phyloP scores from a whole-genome alignment of 257 asterid genomes.

The Scutellaria barbata region DNA sequence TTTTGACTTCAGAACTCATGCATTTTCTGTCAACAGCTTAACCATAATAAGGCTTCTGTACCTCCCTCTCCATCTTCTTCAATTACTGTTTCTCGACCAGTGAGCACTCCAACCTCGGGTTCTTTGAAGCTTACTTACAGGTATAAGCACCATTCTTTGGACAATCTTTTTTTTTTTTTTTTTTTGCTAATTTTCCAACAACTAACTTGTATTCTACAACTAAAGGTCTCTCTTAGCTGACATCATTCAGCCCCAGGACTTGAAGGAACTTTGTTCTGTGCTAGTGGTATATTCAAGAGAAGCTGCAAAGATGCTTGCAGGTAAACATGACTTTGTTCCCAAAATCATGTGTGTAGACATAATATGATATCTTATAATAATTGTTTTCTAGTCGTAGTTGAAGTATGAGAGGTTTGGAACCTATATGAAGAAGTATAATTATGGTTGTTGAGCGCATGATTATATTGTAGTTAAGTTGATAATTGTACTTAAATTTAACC shows the following conservation, averaged over 20 bases:
- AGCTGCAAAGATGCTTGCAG: constrained; percentile 83
- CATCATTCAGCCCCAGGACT: constrained; percentile 81
- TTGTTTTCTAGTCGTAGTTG: too few species aligned
- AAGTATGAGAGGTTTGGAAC: too few species aligned
- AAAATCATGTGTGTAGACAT: too few species aligned
- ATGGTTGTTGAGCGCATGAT: too few species aligned
- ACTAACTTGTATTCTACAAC: constrained; percentile 43
- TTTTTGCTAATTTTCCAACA: constrained; percentile 26
- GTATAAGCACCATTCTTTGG: constrained; percentile 43
- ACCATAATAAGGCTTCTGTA: constrained; percentile 53
- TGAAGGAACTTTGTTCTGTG: constrained; percentile 90
- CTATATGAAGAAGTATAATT: too few species aligned
- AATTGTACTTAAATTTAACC: too few species aligned
- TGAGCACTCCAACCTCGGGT: constrained; percentile 56
- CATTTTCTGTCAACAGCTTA: constrained; percentile 48
- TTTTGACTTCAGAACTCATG: constrained; percentile 18
- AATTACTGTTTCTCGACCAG: constrained; percentile 50
- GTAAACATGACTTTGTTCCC: constrained; percentile 43
- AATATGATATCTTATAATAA: too few species aligned
- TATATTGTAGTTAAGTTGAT: too few species aligned
- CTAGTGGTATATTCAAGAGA: constrained; percentile 74
- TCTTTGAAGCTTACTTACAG: constrained; percentile 78
- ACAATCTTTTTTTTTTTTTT: not conserved
- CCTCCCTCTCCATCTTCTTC: constrained; percentile 63
- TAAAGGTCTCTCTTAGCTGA: constrained; percentile 87